Percentiles rank a stretch among this genome's conserved stretches.
Evolutionary conservation across 2,329 filamentous ascomycete species (phyloP).

Genomic region (Pestalotiopsis sp.): DNA sequence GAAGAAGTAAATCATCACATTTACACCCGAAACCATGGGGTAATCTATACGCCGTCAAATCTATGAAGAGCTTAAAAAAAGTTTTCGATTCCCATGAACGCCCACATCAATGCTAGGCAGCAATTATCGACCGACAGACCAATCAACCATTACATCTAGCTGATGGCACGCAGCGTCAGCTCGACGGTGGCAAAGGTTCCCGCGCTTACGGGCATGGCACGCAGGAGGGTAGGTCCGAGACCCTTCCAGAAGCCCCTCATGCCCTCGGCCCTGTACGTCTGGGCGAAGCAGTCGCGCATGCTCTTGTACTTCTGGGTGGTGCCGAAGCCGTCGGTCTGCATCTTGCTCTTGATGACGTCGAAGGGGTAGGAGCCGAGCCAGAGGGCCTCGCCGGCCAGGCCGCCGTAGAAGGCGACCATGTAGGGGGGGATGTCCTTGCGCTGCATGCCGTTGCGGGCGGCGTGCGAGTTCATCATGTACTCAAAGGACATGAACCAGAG

Average conservation of each 20-base stretch:
- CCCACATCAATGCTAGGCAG: neutral
- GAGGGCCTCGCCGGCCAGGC: slow-evolving; percentile 88
- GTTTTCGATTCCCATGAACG: neutral
- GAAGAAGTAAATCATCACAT: neutral
- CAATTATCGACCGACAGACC: neutral
- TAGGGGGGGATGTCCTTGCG: slow-evolving; percentile 78
- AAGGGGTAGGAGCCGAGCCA: slow-evolving; percentile 95
- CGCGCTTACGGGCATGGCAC: slow-evolving; percentile 96
- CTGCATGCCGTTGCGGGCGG: slow-evolving; percentile 72
- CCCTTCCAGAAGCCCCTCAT: slow-evolving; percentile 91
- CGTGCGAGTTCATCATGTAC: slow-evolving; percentile 93
- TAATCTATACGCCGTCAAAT: neutral
- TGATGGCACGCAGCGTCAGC: slow-evolving; percentile 66
- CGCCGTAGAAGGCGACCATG: slow-evolving; percentile 92
- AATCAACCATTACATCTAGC: slow-evolving; percentile 24
- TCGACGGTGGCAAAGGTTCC: slow-evolving; percentile 92
- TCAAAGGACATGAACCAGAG: slow-evolving; percentile 95
- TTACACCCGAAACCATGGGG: neutral
- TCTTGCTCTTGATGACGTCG: slow-evolving; percentile 98
- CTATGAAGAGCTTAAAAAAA: neutral
- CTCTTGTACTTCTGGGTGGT: slow-evolving; percentile 69
- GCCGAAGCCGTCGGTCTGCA: slow-evolving; percentile 96
- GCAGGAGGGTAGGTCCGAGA: slow-evolving; percentile 83
- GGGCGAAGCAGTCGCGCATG: slow-evolving; percentile 87
- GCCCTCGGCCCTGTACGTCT: slow-evolving; percentile 80